Conservation (phyloP, 352 stramenopile species). For the Peronospora belbahrii region DNA sequence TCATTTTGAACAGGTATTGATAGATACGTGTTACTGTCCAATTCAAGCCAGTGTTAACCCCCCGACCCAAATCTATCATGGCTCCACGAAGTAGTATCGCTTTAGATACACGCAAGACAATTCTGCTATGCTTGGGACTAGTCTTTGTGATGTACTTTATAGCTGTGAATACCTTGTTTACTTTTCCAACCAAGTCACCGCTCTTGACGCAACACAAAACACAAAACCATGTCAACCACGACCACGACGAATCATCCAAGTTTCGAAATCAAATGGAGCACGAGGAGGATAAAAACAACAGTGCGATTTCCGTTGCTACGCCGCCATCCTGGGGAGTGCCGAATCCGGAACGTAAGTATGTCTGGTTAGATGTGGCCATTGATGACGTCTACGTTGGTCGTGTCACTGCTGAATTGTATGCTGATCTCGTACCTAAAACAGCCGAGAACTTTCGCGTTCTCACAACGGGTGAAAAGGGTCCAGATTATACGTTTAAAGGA, state of each 20-base stretch:
- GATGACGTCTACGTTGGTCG: conserved; percentile 62
- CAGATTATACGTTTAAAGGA: conserved; percentile 93
- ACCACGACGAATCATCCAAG: no score
- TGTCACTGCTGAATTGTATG: conserved; percentile 85
- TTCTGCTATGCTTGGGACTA: conserved; percentile 44
- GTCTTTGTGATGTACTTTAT: conserved; percentile 62
- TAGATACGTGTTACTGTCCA: no score
- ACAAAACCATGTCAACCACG: no score
- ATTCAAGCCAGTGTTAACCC: no score
- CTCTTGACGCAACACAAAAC: conserved; percentile 4
- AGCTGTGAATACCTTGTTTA: conserved; percentile 61
- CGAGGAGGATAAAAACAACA: conserved; percentile 2
- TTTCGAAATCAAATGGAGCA: conserved; percentile 6
- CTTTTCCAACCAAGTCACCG: conserved; percentile 20
- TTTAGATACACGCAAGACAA: conserved; percentile 44
- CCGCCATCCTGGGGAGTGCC: conserved; percentile 35
- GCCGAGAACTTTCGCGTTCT: conserved; percentile 96
- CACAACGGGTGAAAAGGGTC: conserved; percentile 93
- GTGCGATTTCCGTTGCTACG: conserved; percentile 10
- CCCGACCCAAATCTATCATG: no score
- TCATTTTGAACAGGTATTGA: no score
- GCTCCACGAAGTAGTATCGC: conserved; percentile 8
- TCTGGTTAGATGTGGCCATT: conserved; percentile 81
- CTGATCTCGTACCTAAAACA: conserved; percentile 95
- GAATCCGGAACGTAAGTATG: conserved; percentile 74